Conservation (phyloP, 176 grass and related monocot species). For the Oryza glaberrima region DNA sequence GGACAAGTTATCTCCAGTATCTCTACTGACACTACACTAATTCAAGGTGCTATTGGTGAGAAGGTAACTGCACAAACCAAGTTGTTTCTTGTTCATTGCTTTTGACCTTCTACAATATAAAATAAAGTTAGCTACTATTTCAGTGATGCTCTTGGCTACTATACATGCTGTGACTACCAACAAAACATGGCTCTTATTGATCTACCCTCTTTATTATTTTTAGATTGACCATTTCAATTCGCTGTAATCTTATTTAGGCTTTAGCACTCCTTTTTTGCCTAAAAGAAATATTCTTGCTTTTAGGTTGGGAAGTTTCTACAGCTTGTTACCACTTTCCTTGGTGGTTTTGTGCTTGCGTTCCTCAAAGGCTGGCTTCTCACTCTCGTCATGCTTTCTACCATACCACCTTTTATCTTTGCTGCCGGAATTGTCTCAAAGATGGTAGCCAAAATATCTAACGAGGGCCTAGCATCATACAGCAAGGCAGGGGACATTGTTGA, state of each 20-base stretch:
- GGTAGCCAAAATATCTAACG: slow-evolving; percentile 58
- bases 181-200: not conserved
- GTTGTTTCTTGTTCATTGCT: slow-evolving; percentile 1
- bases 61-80: slow-evolving; percentile 46
- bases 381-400: slow-evolving; percentile 66
- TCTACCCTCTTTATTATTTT: not conserved
- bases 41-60: slow-evolving; percentile 76
- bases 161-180: not conserved
- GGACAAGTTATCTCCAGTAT: slow-evolving; percentile 57
- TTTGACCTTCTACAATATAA: slow-evolving; percentile 23
- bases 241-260: not conserved
- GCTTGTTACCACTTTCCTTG: slow-evolving; percentile 67
- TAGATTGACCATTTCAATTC: slow-evolving; percentile 17
- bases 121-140: slow-evolving; percentile 26
- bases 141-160: not conserved
- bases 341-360: slow-evolving; percentile 71
- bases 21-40: slow-evolving; percentile 50
- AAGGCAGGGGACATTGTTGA: slow-evolving; percentile 71
- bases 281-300: not conserved
- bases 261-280: not conserved
- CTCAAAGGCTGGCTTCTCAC: slow-evolving; percentile 81
- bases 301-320: slow-evolving; percentile 86
- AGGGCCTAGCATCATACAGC: slow-evolving; percentile 54
- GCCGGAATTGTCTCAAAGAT: slow-evolving; percentile 53
- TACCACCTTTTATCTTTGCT: slow-evolving; percentile 62